Evolutionary conservation across 2,329 filamentous ascomycete species (phyloP), one percentile per base, ranked within the genome.

Genomic region (Balansia obtecta): DNA sequence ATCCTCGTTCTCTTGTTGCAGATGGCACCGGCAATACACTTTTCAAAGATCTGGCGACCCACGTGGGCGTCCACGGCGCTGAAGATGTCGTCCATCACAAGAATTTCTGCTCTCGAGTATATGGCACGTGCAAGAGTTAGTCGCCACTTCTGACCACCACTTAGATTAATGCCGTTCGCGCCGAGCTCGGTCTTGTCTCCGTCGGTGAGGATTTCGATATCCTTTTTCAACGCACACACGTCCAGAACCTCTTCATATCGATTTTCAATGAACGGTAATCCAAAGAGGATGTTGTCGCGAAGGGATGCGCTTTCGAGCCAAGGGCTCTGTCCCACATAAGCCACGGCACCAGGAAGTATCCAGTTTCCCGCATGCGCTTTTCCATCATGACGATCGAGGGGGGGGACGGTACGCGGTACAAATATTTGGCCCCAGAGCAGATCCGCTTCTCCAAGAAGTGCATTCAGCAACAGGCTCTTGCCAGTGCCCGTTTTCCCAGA

Each of bases 291-390:
- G 57, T 93, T 94, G 43, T 88, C 82, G 50, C 77, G 80, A 54
- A 94, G 82, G 6, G 80, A 85, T 1, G 83, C 85, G 57, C 90
- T 91, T 60, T 91, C 86, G 46, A 93, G 86, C 87, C 86, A 93
- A 0, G 87, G 86, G 8, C 85, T 88, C 61, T 90, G 86, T 1
- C 83, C 79, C 34, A 90, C 84, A 57, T 83, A 91, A 0, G 86
- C 86, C 45, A 89, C 75, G 1, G 83, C 77, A 2, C 76, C 75
- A 8, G 82, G 75, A 15, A 88, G 74, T 43, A 85, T 80, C 86
- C 86, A 89, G 56, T 86, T 76, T 33, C 65, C 71, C 44, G 62
- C 69, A 45, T 77, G 83, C 2, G 85, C 85, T 54, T 80, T 76
- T 48, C 68, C 62, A 57, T 87, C 83, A 54, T 77, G 75, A 38